These are phyloP conservation scores for Trypanosoma lewisi DNA, from an alignment of 208 protist species.

Conservation along the genomic window DNA sequence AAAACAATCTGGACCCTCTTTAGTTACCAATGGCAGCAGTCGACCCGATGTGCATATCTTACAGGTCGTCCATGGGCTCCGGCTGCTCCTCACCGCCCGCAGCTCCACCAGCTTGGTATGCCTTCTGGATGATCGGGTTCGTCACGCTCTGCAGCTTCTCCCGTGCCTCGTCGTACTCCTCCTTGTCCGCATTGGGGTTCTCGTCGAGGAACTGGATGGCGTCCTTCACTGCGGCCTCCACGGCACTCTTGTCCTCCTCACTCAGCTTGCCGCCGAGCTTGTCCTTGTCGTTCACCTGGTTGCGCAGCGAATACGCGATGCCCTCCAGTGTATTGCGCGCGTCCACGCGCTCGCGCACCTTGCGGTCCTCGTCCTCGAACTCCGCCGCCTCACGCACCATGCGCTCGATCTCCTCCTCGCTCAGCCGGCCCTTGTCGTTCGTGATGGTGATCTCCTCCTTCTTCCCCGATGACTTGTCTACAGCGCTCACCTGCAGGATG, in stretches of 20 bases:
- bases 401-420: constrained; percentile 84
- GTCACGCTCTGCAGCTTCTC: constrained; percentile 93
- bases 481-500: constrained; percentile 96
- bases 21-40: background rate
- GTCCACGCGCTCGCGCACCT: constrained; percentile 79
- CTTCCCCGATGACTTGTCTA: constrained; percentile 92
- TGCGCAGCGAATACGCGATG: constrained; percentile 90
- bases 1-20: background rate
- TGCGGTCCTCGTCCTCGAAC: constrained; percentile 85
- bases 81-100: constrained; percentile 27
- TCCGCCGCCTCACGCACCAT: constrained; percentile 88
- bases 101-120: constrained; percentile 51
- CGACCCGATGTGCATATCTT: constrained; percentile 21
- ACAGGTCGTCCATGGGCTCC: constrained; percentile 80
- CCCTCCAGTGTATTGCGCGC: constrained; percentile 88
- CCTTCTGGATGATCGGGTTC: constrained; percentile 96
- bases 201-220: constrained; percentile 94
- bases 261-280: constrained; percentile 88
- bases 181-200: constrained; percentile 93
- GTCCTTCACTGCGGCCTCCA: constrained; percentile 87
- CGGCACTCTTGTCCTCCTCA: constrained; percentile 87
- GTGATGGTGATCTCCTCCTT: constrained; percentile 85
- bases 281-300: background rate
- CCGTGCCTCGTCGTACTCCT: constrained; percentile 90
- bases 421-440: constrained; percentile 91